phyloP scores from a whole-genome alignment of 2,329 filamentous ascomycete genomes.

The Trichophyton verrucosum region DNA sequence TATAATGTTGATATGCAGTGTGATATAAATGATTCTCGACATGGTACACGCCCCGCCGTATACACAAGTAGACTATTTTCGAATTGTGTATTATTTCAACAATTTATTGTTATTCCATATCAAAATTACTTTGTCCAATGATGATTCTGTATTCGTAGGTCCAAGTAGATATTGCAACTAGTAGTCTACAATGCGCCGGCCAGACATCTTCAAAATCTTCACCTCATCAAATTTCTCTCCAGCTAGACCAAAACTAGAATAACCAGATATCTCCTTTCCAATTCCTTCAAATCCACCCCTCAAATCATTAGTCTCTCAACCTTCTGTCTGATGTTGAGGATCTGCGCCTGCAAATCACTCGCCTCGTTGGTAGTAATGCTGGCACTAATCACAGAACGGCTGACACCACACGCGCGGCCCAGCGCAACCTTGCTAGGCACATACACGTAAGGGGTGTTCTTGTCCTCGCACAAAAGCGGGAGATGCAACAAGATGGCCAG shows the following conservation, averaged over 20 bases:
- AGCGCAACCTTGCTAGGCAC: constrained; percentile 67
- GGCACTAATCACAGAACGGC: constrained; percentile 71
- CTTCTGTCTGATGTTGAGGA: constrained; percentile 82
- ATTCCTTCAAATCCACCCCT: constrained; percentile 16
- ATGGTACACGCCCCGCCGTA: neutral
- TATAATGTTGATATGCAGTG: neutral
- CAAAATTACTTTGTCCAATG: no score
- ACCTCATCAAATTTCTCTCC: no score
- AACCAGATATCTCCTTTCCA: neutral
- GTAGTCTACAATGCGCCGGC: no score
- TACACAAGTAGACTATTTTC: neutral
- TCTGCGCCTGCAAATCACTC: constrained; percentile 75
- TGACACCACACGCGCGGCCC: constrained; percentile 80
- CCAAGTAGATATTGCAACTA: no score
- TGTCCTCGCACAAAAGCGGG: constrained; percentile 70
- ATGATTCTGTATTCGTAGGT: no score
- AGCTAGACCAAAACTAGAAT: neutral
- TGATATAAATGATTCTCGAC: neutral
- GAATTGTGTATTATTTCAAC: neutral
- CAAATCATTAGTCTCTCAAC: constrained; percentile 92
- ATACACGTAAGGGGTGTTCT: constrained; percentile 61
- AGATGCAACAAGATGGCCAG: constrained; percentile 66
- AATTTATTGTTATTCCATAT: no score
- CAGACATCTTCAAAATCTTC: no score
- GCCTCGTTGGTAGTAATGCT: constrained; percentile 88